These are phyloP conservation scores for Eragrostis tef DNA, from an alignment of 202 grass and related monocot genomes.

Conservation along the genomic window DNA sequence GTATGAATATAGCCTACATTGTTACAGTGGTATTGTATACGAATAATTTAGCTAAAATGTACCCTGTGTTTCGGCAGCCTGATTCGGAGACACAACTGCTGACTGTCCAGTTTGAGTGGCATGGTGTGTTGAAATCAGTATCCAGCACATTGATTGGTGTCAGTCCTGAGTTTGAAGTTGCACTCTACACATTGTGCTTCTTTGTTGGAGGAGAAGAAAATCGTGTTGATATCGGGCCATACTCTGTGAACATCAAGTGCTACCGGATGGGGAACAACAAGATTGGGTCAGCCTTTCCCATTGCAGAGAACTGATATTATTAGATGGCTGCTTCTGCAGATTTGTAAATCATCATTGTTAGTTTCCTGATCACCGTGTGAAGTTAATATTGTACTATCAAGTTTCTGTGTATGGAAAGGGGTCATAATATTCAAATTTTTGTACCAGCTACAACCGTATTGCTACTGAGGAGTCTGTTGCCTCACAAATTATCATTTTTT, in stretches of 20 bases:
- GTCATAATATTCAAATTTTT: slow-evolving; percentile 16
- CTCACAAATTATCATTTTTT: background rate
- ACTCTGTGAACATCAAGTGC: slow-evolving; percentile 86
- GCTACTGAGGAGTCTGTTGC: background rate
- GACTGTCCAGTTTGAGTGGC: slow-evolving; percentile 93
- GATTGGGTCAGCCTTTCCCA: slow-evolving; percentile 89
- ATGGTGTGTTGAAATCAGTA: slow-evolving; percentile 88
- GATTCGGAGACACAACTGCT: slow-evolving; percentile 83
- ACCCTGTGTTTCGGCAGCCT: slow-evolving; percentile 62
- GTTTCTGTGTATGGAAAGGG: slow-evolving; percentile 1
- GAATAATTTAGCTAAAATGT: slow-evolving; percentile 43
- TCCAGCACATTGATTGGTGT: slow-evolving; percentile 88
- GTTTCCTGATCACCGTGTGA: slow-evolving; percentile 12
- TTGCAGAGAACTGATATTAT: slow-evolving; percentile 64
- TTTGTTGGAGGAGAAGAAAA: slow-evolving; percentile 83
- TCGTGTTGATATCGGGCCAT: slow-evolving; percentile 66
- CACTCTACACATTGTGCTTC: slow-evolving; percentile 82
- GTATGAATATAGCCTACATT: slow-evolving; percentile 49
- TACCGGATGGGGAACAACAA: slow-evolving; percentile 72
- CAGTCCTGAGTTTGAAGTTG: slow-evolving; percentile 92
- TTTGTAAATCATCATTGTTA: slow-evolving; percentile 10
- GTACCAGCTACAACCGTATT: background rate
- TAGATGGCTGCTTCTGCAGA: slow-evolving; percentile 21
- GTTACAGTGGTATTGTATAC: background rate
- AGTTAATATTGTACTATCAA: background rate